Conservation (phyloP, 2,329 filamentous ascomycete genomes). For the Peltaster fructicola region DNA sequence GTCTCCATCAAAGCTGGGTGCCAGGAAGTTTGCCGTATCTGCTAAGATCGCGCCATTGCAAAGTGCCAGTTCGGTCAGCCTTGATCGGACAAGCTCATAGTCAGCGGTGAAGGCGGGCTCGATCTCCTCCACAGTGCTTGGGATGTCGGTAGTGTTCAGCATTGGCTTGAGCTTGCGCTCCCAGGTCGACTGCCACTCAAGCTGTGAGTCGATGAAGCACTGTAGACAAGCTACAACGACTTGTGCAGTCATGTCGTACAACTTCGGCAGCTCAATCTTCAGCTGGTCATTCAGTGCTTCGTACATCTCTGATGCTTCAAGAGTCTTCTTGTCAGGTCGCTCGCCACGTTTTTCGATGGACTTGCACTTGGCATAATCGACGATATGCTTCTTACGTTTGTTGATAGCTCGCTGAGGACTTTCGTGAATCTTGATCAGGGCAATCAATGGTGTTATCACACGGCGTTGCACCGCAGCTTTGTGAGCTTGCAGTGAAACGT, state of each 20-base stretch:
- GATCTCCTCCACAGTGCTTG: constrained; percentile 55
- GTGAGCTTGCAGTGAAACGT: constrained; percentile 68
- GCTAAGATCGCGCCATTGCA: constrained; percentile 53
- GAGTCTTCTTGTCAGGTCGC: constrained; percentile 70
- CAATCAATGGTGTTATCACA: constrained; percentile 70
- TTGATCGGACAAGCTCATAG: constrained; percentile 57
- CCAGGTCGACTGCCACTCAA: constrained; percentile 67
- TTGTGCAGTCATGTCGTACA: constrained; percentile 66
- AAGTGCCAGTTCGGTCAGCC: constrained; percentile 53
- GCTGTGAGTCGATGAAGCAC: constrained; percentile 72
- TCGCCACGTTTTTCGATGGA: constrained; percentile 64
- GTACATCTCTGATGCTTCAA: constrained; percentile 75
- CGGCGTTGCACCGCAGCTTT: constrained; percentile 54
- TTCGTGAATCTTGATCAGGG: constrained; percentile 61
- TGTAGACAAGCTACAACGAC: constrained; percentile 68
- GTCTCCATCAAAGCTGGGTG: constrained; percentile 26
- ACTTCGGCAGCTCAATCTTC: constrained; percentile 75
- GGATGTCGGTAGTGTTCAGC: constrained; percentile 45
- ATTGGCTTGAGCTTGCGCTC: constrained; percentile 65
- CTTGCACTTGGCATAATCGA: constrained; percentile 72
- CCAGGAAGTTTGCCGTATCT: constrained; percentile 41
- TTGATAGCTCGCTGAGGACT: constrained; percentile 80
- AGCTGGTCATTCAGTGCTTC: constrained; percentile 80
- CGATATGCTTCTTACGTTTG: constrained; percentile 80
- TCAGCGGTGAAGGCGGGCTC: constrained; percentile 62